phyloP scores from a whole-genome alignment of 768 basidiomycete genomes.

The Tulasnella calospora region DNA sequence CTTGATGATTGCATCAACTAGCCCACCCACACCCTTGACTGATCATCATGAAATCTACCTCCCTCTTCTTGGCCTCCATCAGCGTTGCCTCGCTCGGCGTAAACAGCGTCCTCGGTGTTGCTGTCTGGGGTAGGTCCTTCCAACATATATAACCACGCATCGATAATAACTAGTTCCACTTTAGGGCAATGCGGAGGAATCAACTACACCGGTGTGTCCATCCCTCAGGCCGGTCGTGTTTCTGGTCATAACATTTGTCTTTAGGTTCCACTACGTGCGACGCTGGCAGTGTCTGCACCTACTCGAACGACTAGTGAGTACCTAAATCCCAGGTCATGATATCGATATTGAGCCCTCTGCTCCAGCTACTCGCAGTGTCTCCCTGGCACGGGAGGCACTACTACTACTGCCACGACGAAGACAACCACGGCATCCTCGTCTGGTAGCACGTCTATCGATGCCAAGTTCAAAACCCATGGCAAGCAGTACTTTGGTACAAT shows the following conservation, averaged over 20 bases:
- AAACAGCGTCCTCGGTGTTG: background rate
- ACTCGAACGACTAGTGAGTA: background rate
- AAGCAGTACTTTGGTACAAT: conserved; percentile 17
- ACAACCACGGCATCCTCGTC: background rate
- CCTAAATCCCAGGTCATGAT: background rate
- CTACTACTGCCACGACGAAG: background rate
- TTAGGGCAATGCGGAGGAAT: background rate
- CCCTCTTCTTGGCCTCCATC: background rate
- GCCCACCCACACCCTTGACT: background rate
- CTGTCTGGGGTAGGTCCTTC: background rate
- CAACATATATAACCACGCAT: no score
- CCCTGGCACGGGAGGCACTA: background rate
- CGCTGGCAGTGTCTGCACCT: background rate
- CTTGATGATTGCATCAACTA: background rate
- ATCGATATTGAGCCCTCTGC: background rate
- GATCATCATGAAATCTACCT: background rate
- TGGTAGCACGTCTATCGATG: background rate
- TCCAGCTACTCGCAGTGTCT: background rate
- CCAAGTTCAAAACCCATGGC: background rate
- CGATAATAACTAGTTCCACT: no score
- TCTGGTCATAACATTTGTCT: background rate
- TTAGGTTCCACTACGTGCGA: background rate
- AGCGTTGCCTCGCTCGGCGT: background rate
- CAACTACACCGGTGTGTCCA: background rate
- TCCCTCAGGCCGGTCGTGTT: background rate